Evolutionary conservation across 352 stramenopile species (phyloP), one percentile per base, ranked within the genome.

Genomic region (Globisporangium paddicum): DNA sequence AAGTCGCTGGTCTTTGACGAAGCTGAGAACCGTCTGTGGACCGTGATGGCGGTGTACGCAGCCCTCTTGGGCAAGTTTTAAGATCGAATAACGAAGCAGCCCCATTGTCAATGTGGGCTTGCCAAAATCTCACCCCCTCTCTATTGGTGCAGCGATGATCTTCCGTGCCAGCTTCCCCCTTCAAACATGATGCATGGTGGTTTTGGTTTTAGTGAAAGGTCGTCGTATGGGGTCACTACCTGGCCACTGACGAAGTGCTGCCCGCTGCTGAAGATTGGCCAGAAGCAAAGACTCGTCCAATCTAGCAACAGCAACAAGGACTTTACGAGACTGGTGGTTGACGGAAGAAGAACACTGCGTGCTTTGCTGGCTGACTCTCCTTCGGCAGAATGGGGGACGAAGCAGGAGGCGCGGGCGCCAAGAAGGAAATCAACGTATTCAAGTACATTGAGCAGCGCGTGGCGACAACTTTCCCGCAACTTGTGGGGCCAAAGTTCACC

Each of bases 21-120:
- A 77, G 96, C 96, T 0, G 97, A 99, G 69, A 99, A 99, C 71
- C 89, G 97, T 45, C 96, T 99, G 81, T 99, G 96, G 96, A 99
- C 97, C 3, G 96, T 99, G 62, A 99, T 99, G 97, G 94, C 96
- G 28, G 94, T 99, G 38, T 93, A 89, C 63, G 72, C 83, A 0
- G 79, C 85, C 28, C 67, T 89, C 18, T 59, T 88, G 3, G 78
- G 74, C 58, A 86, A 86, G 62, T 82, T 79, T 26, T 85, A 75
- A 54, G 19, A 7, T 6, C 28, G 26, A 41, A 8, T 41, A 38
- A 7, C n/a, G 10, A n/a, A 54, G 18, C 25, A 41, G 26, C 23
- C 10, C 14, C 47, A 42, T 44, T 21, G 3, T 25, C 11, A 1
- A n/a, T 41, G 28, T 54, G 18, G 16, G 47, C 35, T 11, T 6